Evolutionary conservation across 1,284 basidiomycete genomes (phyloP), one percentile per base, ranked within the genome.

Genomic region (Rugosomyces carneus): DNA sequence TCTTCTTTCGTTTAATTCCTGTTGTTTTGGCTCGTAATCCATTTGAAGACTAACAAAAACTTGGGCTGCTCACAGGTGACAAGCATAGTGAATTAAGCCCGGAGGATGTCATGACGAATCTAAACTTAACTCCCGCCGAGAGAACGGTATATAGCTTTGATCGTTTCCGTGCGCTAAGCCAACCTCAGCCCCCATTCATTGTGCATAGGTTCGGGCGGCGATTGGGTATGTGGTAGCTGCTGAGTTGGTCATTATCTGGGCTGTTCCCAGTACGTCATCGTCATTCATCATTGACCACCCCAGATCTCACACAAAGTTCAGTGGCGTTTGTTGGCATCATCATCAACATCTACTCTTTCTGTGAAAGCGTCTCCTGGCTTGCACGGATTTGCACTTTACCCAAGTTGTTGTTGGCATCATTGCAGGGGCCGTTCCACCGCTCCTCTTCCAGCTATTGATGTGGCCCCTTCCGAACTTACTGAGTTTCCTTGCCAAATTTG

Each of bases 71-170:
- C 62, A 67, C n/a, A 69, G 67, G 61, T 11, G 63, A 68, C 41
- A 80, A 78, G 53, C 83, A 78, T 56, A 71, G 83, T 15, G 87
- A 89, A 53, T 80, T 94, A 37, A 75, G 82, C 1, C 89, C 91
- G 0, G 76, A 80, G 37, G 94, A 97, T 63, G 81, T 99, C 36
- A 83, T 96, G 93, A 69, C 75, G 20, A 97, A 95, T 64, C 71
- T 95, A 18, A 75, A 80, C 44, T 68, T 98, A 68, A 93, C 94
- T 61, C 89, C 92, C 0, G 97, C 95, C 60, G 91, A 96, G 65
- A 78, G 80, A 52, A 75, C 75, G 56, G 61, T 72, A 48, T 44
- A 2, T 20, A 20, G 35, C 15, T 19, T 7, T 39, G 8, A 36
- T 26, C 13, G 2, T 31, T 6, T 3, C 21, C 7, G n/a, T n/a